Evolutionary conservation across 75 land plant species (phyloP), one percentile per base, ranked within the genome.

Genomic region (Pinus tabuliformis): DNA sequence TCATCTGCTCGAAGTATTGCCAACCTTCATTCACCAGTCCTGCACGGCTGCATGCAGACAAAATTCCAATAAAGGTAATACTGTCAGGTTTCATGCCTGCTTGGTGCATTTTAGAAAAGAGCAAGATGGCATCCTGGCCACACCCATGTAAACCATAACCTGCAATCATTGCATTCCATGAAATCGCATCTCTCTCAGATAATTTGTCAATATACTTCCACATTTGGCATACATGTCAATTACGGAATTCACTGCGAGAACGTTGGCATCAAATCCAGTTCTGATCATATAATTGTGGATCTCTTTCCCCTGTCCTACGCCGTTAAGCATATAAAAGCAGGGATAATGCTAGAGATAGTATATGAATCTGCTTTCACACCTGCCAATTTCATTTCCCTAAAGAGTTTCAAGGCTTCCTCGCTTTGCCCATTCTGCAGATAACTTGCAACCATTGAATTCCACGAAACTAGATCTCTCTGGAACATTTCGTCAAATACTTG

Each of bases 161-260:
- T 24, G 91, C 81, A 79, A 91, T 89, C 78, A 91, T 78, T 30
- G 84, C 78, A 77, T 84, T 91, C 93, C 93, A 91, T 20, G 89
- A 85, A 3, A 91, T 81, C 57, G 76, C 86, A 80, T 83, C 89
- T 39, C 83, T 82, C 20, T 76, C 63, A 20, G 76, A 80, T 80
- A 86, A 78, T 58, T 81, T 75, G 54, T 57, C 70, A 74, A 75
- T 21, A 88, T 33, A 28, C 1, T 21, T 17, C 63, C 57, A 71
- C 83, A 84, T 63, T 91, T 89, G 0, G 83, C 80, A 74, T 91
- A 91, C 91, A 89, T 86, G 81, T 86, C 89, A 73, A 91, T 80
- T 39, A 91, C 56, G 15, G 89, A 73, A 30, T 88, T 85, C 57
- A 66, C 80, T 77, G 86, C 81, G 22, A 83, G 81, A 1, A 81